Evolutionary conservation across 441 rosid genomes (phyloP).

Genomic region (Arabidopsis lyrata): DNA sequence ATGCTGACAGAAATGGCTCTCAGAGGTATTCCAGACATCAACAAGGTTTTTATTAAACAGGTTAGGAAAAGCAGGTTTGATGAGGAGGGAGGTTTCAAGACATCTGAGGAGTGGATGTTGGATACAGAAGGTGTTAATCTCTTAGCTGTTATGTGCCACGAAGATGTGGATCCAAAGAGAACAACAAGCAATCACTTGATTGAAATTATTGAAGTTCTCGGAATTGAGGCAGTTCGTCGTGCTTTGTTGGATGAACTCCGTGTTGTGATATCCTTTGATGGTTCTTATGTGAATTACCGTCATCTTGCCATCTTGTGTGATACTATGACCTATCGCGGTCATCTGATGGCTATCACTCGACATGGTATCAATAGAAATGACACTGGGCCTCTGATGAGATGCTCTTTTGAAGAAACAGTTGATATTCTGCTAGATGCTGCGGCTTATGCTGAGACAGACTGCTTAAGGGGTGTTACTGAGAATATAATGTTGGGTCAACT

Average conservation of each 20-base stretch:
- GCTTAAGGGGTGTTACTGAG: conserved; percentile 92
- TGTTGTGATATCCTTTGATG: conserved; percentile 96
- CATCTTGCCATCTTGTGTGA: conserved; percentile 97
- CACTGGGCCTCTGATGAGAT: conserved; percentile 98
- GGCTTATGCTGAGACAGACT: conserved; percentile 89
- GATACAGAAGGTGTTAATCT: conserved; percentile 99
- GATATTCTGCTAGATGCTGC: conserved; percentile 99
- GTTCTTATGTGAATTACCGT: conserved; percentile 94
- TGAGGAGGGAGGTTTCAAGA: conserved; percentile 82
- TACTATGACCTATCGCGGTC: conserved; percentile 99
- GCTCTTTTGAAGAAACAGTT: conserved; percentile 99
- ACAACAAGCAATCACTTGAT: conserved; percentile 98
- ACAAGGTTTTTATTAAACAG: conserved; percentile 93
- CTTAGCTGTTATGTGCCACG: conserved; percentile 95
- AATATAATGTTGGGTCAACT: conserved; percentile 98
- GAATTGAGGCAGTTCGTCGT: conserved; percentile 96
- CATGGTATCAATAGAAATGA: conserved; percentile 98
- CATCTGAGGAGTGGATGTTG: conserved; percentile 95
- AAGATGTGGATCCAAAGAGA: conserved; percentile 90
- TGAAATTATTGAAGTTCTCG: conserved; percentile 95
- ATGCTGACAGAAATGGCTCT: conserved; percentile 99
- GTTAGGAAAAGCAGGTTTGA: conserved; percentile 85
- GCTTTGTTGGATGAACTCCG: conserved; percentile 92
- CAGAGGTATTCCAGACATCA: conserved; percentile 96
- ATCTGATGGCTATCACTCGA: conserved; percentile 98